A percentile compares a stretch with the other conserved stretches of the same genome.
Evolutionary conservation across 176 grass and related monocot genomes (phyloP).

Genomic region (Oryza punctata): DNA sequence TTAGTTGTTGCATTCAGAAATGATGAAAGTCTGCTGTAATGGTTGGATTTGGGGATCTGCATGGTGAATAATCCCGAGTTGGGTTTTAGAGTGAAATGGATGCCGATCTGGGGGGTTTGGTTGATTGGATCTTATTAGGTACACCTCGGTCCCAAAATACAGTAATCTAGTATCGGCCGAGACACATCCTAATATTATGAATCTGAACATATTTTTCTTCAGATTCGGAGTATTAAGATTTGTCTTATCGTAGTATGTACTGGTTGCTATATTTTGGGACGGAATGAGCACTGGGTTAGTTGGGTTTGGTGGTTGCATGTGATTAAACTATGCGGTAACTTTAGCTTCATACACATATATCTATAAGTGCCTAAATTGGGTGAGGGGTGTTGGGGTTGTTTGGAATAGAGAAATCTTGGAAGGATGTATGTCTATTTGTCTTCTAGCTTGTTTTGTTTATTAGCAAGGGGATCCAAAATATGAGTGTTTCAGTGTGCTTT

Average conservation of each 20-base stretch:
- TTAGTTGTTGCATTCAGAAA: neutral
- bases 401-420: neutral
- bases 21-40: constrained; percentile 15
- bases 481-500: neutral
- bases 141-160: no score
- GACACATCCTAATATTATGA: no score
- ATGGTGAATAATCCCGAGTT: neutral
- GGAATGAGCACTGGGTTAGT: neutral
- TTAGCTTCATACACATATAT: neutral
- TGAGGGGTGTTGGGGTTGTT: neutral
- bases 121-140: neutral
- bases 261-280: no score
- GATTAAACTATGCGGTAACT: neutral
- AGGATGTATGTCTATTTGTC: neutral
- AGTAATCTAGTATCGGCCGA: no score
- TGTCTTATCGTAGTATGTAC: no score
- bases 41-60: constrained; percentile 15
- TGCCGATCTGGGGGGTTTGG: constrained; percentile 23
- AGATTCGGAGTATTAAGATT: no score
- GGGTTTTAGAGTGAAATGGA: neutral
- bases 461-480: neutral
- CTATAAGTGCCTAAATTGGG: neutral
- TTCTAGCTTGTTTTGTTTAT: neutral
- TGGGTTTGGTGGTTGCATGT: neutral
- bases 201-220: no score